phyloP scores from a whole-genome alignment of 441 rosid genomes.

The Omphalea diandra region DNA sequence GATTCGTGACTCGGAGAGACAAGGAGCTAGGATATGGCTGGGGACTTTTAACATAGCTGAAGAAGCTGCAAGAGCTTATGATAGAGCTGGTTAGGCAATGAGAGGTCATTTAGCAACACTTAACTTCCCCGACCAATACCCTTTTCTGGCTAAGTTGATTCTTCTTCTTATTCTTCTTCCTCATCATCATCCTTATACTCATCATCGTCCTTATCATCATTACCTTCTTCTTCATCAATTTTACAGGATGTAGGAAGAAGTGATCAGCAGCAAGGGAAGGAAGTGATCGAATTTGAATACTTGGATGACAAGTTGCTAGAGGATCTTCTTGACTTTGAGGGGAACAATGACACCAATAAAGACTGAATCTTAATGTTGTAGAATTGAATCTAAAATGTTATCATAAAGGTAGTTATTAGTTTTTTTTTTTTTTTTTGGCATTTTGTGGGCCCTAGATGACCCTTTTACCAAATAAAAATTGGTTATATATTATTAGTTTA shows the following conservation, averaged over 20 bases:
- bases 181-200: background rate
- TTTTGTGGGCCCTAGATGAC: constrained; percentile 2
- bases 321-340: constrained; percentile 66
- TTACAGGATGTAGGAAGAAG: constrained; percentile 25
- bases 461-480: background rate
- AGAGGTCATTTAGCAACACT: constrained; percentile 73
- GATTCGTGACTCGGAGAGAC: constrained; percentile 78
- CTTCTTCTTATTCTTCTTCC: constrained; percentile 19
- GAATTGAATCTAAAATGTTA: background rate
- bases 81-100: constrained; percentile 66
- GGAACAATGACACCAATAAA: constrained; percentile 19
- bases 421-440: background rate
- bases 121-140: constrained; percentile 53
- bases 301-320: constrained; percentile 68
- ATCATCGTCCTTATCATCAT: background rate
- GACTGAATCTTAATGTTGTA: constrained; percentile 11
- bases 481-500: background rate
- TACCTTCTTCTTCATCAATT: constrained; percentile 17
- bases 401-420: background rate
- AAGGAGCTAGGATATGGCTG: constrained; percentile 76
- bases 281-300: constrained; percentile 68
- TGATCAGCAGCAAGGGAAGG: constrained; percentile 26
- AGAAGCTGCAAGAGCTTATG: constrained; percentile 85
- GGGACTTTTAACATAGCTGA: constrained; percentile 79
- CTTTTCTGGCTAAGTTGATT: constrained; percentile 25